Conservation (phyloP, 2,329 filamentous ascomycete species). For the Lasiodiplodia citricola region DNA sequence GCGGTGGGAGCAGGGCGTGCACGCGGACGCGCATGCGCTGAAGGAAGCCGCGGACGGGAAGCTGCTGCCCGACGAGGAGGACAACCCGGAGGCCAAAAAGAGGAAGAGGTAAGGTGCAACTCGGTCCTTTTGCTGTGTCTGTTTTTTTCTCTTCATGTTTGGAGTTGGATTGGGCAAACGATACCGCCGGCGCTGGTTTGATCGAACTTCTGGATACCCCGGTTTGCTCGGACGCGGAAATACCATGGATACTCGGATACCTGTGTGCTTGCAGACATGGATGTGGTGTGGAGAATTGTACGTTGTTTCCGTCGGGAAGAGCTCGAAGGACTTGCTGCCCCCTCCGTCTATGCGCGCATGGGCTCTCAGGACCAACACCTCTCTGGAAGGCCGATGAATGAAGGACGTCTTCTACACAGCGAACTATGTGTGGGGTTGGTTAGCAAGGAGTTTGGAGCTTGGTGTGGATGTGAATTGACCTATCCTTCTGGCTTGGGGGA, state of each 20-base stretch:
- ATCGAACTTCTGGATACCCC: not conserved
- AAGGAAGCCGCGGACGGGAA: slow-evolving; percentile 64
- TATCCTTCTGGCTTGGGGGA: not conserved
- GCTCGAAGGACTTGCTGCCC: not conserved
- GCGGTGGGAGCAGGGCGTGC: slow-evolving; percentile 28
- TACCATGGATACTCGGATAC: not conserved
- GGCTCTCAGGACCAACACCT: not conserved
- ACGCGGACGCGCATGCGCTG: slow-evolving; percentile 33
- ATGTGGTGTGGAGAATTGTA: not conserved
- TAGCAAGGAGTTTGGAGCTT: not conserved
- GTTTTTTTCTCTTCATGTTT: not conserved
- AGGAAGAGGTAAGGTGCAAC: slow-evolving; percentile 64
- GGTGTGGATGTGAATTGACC: not conserved
- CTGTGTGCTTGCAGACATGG: not conserved
- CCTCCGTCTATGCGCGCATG: not conserved
- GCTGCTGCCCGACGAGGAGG: slow-evolving; percentile 73
- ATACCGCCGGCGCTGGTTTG: not conserved
- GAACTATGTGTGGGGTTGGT: not conserved
- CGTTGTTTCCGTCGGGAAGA: not conserved
- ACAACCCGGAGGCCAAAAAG: slow-evolving; percentile 80
- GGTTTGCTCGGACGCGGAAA: not conserved
- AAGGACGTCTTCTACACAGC: not conserved
- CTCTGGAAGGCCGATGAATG: not conserved
- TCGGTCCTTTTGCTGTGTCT: not conserved
- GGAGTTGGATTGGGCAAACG: not conserved